A percentile compares a stretch with the other conserved stretches of the same genome.
phyloP scores from a whole-genome alignment of 2,329 filamentous ascomycete genomes.

The Trichoderma citrinoviride region DNA sequence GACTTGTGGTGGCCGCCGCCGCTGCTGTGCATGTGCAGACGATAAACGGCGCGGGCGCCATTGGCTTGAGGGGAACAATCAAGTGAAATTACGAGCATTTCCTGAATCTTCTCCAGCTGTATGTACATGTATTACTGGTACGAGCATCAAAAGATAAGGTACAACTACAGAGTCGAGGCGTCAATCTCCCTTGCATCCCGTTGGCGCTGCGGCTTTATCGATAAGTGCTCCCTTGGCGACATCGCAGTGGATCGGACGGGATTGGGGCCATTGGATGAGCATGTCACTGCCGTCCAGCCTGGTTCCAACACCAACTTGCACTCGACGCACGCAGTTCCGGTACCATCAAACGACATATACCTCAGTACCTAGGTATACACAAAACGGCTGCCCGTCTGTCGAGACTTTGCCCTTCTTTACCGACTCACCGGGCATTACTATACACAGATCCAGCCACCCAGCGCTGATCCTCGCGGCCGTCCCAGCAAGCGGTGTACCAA shows the following conservation, averaged over 20 bases:
- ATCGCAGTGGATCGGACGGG: not conserved
- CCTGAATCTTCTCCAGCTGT: too few relatives aligned
- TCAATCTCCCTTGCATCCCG: conserved; percentile 9
- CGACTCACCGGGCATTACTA: not conserved
- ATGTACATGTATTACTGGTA: too few relatives aligned
- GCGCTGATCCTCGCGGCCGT: not conserved
- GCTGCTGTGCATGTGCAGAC: not conserved
- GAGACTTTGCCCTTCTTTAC: not conserved
- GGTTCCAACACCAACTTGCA: not conserved
- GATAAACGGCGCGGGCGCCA: not conserved
- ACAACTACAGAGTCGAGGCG: not conserved
- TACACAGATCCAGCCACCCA: not conserved
- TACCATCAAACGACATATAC: not conserved
- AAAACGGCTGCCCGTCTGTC: not conserved
- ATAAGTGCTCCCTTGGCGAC: conserved; percentile 5
- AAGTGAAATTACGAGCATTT: too few relatives aligned
- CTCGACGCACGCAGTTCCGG: not conserved
- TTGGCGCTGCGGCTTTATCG: conserved; percentile 5
- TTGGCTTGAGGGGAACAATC: not conserved
- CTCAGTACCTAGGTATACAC: too few relatives aligned
- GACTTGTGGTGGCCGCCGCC: not conserved
- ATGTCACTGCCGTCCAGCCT: too few relatives aligned
- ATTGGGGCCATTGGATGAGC: too few relatives aligned
- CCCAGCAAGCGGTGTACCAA: conserved; percentile 7
- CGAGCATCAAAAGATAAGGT: not conserved